These are phyloP conservation scores for Shiraia bambusicola DNA, from an alignment of 2,329 filamentous ascomycete species.

Conservation along the genomic window DNA sequence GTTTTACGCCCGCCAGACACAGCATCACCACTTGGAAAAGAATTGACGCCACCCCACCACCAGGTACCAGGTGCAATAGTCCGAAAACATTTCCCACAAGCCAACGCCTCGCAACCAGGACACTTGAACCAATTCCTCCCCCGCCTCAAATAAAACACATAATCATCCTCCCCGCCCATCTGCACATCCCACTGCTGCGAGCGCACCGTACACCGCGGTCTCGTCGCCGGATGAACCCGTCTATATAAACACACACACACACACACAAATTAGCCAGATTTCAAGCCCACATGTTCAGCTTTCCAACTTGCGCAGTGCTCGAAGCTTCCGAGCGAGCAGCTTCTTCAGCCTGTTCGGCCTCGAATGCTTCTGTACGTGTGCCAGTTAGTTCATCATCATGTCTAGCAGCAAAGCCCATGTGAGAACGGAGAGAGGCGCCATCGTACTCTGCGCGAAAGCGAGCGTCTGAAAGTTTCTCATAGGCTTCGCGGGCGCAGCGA, in stretches of 20 bases:
- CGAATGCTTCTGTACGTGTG: constrained; percentile 1
- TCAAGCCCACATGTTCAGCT: neutral
- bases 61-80: no score
- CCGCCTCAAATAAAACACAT: constrained; percentile 11
- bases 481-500: constrained; percentile 15
- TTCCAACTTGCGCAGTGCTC: no score
- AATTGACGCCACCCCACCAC: constrained; percentile 1
- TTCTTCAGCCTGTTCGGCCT: neutral
- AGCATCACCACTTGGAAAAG: constrained; percentile 2
- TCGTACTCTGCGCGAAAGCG: constrained; percentile 11
- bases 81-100: constrained; percentile 12
- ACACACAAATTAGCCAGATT: constrained; percentile 6
- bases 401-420: neutral
- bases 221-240: constrained; percentile 7
- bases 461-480: constrained; percentile 12
- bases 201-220: constrained; percentile 4
- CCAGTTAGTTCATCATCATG: neutral
- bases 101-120: constrained; percentile 16
- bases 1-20: neutral
- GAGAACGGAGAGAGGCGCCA: constrained; percentile 1
- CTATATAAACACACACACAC: constrained; percentile 14
- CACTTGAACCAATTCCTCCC: constrained; percentile 5
- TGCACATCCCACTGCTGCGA: constrained; percentile 4
- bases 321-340: no score
- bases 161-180: constrained; percentile 5